Evolutionary conservation across 371 early-diverging fungal genomes (phyloP).

Genomic region (Mucor saturninus): DNA sequence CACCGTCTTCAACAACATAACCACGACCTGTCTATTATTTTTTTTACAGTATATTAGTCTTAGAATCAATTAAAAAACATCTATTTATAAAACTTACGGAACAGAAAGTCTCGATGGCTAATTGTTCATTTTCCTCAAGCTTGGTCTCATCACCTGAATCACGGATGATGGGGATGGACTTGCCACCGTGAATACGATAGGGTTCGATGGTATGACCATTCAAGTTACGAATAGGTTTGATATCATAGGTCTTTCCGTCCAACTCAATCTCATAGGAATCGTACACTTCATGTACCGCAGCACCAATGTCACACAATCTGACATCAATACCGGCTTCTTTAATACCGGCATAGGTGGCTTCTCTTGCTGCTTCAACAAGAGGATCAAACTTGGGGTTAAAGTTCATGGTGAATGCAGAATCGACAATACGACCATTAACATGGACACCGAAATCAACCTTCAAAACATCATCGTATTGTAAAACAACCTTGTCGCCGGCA

Average conservation of each 20-base stretch:
- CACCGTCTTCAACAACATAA: slow-evolving; percentile 90
- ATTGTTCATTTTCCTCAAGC: slow-evolving; percentile 97
- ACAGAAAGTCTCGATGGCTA: slow-evolving; percentile 99
- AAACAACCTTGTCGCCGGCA: slow-evolving; percentile 92
- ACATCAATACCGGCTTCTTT: slow-evolving; percentile 97
- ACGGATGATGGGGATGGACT: slow-evolving; percentile 96
- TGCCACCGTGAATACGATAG: slow-evolving; percentile 97
- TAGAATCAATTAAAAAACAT: too few relatives aligned
- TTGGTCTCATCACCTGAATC: slow-evolving; percentile 89
- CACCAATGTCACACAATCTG: slow-evolving; percentile 96
- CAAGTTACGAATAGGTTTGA: slow-evolving; percentile 96
- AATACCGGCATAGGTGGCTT: slow-evolving; percentile 98
- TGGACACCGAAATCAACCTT: slow-evolving; percentile 99
- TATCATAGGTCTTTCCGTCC: slow-evolving; percentile 92
- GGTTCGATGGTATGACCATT: slow-evolving; percentile 98
- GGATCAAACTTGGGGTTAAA: slow-evolving; percentile 94
- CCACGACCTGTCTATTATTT: slow-evolving; percentile 87
- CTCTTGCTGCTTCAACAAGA: slow-evolving; percentile 92
- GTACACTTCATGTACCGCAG: slow-evolving; percentile 96
- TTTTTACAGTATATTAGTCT: background rate
- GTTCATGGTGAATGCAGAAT: slow-evolving; percentile 97
- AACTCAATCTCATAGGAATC: slow-evolving; percentile 98
- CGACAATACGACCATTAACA: slow-evolving; percentile 97
- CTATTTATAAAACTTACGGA: slow-evolving; percentile 35
- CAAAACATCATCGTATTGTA: slow-evolving; percentile 94